Base-by-base conservation (phyloP, 2,329 filamentous ascomycete genomes). In the Beauveria pseudobassiana region DNA sequence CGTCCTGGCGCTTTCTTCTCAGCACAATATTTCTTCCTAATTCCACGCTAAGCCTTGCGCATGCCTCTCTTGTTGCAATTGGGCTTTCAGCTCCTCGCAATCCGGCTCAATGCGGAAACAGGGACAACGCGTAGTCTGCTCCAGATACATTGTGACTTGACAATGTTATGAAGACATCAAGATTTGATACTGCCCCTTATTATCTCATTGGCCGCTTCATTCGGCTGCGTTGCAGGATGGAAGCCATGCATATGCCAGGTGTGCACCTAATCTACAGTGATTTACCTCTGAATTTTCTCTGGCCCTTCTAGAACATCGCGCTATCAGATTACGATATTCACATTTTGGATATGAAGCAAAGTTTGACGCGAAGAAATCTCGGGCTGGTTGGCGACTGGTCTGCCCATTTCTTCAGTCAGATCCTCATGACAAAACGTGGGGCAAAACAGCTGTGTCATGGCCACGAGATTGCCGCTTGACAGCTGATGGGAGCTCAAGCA, bases 81-180 rank as follows among this genome's bases (percentile, higher is more conserved):
- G 30, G 45, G 38, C 30, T 45, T 59, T 51, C 56, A 59, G 46
- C 46, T 59, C 34, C 56, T 59, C 56, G 56, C 56, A 51, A 43
- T 59, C 10, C 16, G 12, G 18, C 56, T 26, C 46, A 59, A 59
- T 51, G 10, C n/a, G 56, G 56, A 42, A 51, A 26, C 5, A n/a
- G 20, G 9, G 30, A 24, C 55, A 20, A 50, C 34, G 26, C n/a
- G 4, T 14, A 6, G 26, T 8, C 49, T 30, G 6, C 14, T 50
- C 14, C 3, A n/a, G 24, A 18, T 8, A 22, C 14, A 50, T 16
- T 18, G 28, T 30, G 26, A 51, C 49, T 30, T 3, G 8, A 51
- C 1, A 9, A 5, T 14, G 28, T 14, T 20, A 6, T 14, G 28
- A n/a, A 34, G 26, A 22, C 18, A 10, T n/a, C 10, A 8, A 43